Conservation (phyloP, 1,139 yeast species). For the Kodamaea ohmeri region DNA sequence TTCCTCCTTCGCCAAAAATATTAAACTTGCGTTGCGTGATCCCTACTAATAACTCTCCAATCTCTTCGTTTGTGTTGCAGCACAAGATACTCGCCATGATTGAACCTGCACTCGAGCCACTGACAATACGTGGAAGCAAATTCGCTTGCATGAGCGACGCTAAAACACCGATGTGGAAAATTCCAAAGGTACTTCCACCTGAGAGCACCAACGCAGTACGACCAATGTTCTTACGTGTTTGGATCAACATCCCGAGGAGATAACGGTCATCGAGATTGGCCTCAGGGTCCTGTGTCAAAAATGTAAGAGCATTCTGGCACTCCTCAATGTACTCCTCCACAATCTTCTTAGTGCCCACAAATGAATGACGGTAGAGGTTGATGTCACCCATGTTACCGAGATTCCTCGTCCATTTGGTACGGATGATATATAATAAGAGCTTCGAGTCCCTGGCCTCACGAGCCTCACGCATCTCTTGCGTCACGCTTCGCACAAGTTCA, state of each 20-base stretch:
- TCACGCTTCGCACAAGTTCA: slow-evolving; percentile 50
- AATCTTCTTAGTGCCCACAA: slow-evolving; percentile 79
- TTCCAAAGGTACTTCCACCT: slow-evolving; percentile 95
- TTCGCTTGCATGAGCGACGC: slow-evolving; percentile 72
- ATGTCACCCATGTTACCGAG: slow-evolving; percentile 87
- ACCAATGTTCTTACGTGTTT: slow-evolving; percentile 89
- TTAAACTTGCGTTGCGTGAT: slow-evolving; percentile 61
- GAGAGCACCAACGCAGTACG: slow-evolving; percentile 88
- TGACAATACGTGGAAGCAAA: slow-evolving; percentile 81
- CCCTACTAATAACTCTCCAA: slow-evolving; percentile 51
- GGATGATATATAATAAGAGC: slow-evolving; percentile 62
- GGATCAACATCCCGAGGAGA: slow-evolving; percentile 74
- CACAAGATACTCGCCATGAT: slow-evolving; percentile 88
- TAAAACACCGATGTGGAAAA: slow-evolving; percentile 89
- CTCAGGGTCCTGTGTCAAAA: slow-evolving; percentile 36
- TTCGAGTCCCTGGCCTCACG: slow-evolving; percentile 57
- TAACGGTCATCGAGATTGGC: slow-evolving; percentile 64
- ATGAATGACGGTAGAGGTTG: slow-evolving; percentile 70
- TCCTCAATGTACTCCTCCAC: slow-evolving; percentile 83
- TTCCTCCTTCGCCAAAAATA: slow-evolving; percentile 50
- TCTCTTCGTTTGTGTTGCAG: slow-evolving; percentile 75
- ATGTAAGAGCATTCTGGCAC: slow-evolving; percentile 62
- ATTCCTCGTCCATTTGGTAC: slow-evolving; percentile 85
- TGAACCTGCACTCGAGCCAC: slow-evolving; percentile 96
- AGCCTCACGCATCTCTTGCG: slow-evolving; percentile 61